Percentiles rank a stretch among this genome's conserved stretches.
Evolutionary conservation across 495 filamentous ascomycete genomes (phyloP).

Genomic region (Aspergillus leporis): DNA sequence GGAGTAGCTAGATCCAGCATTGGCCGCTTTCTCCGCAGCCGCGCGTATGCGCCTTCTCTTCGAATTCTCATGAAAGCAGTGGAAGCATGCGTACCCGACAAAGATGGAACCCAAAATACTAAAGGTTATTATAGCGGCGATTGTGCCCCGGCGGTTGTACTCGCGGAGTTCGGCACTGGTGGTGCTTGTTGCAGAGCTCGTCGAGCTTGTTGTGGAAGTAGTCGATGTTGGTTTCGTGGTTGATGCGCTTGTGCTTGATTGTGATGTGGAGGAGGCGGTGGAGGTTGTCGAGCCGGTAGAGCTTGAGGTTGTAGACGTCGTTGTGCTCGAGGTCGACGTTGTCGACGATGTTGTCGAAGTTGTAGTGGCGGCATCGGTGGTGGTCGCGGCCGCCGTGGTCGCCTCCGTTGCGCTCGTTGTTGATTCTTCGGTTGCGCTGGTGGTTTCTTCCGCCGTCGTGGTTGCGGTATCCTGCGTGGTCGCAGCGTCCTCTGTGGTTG

Average conservation of each 20-base stretch:
- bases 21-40: slow-evolving; percentile 2
- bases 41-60: slow-evolving; percentile 15
- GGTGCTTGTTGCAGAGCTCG: slow-evolving; percentile 17
- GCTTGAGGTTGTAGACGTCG: slow-evolving; percentile 8
- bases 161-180: slow-evolving; percentile 6
- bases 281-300: slow-evolving; percentile 12
- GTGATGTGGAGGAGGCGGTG: slow-evolving; percentile 1
- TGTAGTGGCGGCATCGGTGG: slow-evolving; percentile 10
- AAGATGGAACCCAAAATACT: slow-evolving; percentile 18
- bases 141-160: slow-evolving; percentile 18
- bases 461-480: not conserved
- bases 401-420: slow-evolving; percentile 13
- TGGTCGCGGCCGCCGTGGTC: slow-evolving; percentile 6
- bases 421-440: slow-evolving; percentile 7
- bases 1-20: not conserved
- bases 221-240: not conserved
- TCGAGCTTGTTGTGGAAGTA: not conserved
- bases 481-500: slow-evolving; percentile 1
- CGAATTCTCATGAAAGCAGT: slow-evolving; percentile 14
- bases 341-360: slow-evolving; percentile 6
- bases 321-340: slow-evolving; percentile 7
- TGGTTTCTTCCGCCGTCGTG: slow-evolving; percentile 17
- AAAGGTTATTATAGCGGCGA: slow-evolving; percentile 18
- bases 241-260: not conserved
- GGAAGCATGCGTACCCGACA: slow-evolving; percentile 13